Evolutionary conservation across 257 asterid species (phyloP).

Genomic region (Buddleja alternifolia): DNA sequence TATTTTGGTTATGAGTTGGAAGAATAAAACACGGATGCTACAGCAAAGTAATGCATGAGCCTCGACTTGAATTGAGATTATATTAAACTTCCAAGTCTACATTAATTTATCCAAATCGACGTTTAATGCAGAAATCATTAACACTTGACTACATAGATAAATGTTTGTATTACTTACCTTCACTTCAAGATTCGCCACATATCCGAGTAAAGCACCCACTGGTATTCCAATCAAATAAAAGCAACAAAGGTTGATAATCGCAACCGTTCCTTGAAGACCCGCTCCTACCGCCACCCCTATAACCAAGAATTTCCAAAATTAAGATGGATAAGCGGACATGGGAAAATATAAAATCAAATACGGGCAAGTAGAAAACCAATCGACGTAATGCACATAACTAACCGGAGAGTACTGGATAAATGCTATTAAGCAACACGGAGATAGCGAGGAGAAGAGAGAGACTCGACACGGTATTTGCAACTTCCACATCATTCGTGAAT

Average conservation of each 20-base stretch:
- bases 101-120: too few relatives aligned
- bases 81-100: too few relatives aligned
- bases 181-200: conserved; percentile 60
- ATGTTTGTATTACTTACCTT: conserved; percentile 41
- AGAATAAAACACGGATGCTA: too few relatives aligned
- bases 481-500: conserved; percentile 49
- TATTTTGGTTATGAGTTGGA: too few relatives aligned
- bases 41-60: too few relatives aligned
- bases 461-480: conserved; percentile 44
- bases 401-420: conserved; percentile 73
- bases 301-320: background rate
- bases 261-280: conserved; percentile 72
- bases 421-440: conserved; percentile 61
- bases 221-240: conserved; percentile 71
- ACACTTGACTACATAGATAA: background rate
- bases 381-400: background rate
- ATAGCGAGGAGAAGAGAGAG: conserved; percentile 51
- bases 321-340: background rate
- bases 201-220: conserved; percentile 68
- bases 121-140: too few relatives aligned
- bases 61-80: too few relatives aligned
- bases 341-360: background rate
- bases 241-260: conserved; percentile 71
- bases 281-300: conserved; percentile 93
- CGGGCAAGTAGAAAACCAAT: background rate